phyloP scores from a whole-genome alignment of 441 rosid species.

The Adansonia gregorii region DNA sequence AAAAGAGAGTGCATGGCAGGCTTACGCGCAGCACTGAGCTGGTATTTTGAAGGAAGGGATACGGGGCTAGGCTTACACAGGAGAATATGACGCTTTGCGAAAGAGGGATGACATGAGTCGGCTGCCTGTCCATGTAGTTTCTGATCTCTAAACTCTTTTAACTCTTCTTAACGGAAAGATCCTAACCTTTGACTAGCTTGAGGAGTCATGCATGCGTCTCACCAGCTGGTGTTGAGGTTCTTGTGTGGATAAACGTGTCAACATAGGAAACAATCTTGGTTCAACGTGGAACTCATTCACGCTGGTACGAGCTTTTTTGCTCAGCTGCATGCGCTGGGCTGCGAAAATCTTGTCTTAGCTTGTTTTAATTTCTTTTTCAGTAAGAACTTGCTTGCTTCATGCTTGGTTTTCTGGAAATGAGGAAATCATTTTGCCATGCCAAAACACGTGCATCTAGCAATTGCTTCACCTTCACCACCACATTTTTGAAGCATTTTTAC shows the following conservation, averaged over 20 bases:
- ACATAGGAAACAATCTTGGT: not conserved
- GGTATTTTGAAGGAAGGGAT: not conserved
- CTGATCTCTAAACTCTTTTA: not conserved
- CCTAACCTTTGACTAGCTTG: constrained; percentile 36
- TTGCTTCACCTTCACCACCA: not conserved
- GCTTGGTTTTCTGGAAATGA: not conserved
- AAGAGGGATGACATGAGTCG: not conserved
- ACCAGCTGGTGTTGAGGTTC: constrained; percentile 40
- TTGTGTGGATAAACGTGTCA: constrained; percentile 39
- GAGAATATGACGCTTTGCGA: constrained; percentile 34
- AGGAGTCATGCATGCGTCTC: constrained; percentile 38
- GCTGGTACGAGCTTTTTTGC: not conserved
- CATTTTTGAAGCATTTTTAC: not conserved
- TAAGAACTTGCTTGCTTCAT: not conserved
- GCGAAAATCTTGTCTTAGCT: not conserved
- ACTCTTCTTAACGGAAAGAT: not conserved
- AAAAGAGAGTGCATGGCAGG: constrained; percentile 40
- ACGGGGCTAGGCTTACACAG: not conserved
- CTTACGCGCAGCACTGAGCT: constrained; percentile 55
- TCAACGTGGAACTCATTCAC: constrained; percentile 38
- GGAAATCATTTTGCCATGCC: not conserved
- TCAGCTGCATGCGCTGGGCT: not conserved
- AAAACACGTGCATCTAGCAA: not conserved
- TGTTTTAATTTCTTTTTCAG: not conserved
- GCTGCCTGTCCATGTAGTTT: not conserved